Evolutionary conservation across 2,329 filamentous ascomycete genomes (phyloP), one percentile per base, ranked within the genome.

Genomic region (Waltergamsia citrina): DNA sequence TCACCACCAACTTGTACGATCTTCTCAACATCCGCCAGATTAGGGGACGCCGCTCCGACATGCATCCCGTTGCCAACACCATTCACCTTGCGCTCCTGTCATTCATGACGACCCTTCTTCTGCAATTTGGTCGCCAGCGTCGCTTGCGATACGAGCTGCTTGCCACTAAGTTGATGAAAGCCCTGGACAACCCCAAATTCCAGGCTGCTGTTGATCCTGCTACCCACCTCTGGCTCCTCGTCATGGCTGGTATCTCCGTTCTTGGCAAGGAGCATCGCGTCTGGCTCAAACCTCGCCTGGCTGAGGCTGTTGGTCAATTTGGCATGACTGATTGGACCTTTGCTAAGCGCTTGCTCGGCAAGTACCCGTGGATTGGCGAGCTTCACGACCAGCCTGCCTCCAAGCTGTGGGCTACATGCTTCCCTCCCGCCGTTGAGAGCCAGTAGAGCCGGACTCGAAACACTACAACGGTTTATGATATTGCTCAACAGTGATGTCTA

Each of bases 1-100:
- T 52, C 20, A 36, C 50, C 14, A 33, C 43, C 16, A 33, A 49
- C 7, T 46, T 44, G 5, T 51, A 54, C 33, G 46, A 42, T 15
- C 39, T 56, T 1, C 19, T 53, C 16, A 31, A 41, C 12, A 33
- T 47, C 8, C 41, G 38, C 7, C 32, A 44, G 10, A 38, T 29
- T 29, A 29, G 21, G 16, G 33, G 24, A 11, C 4, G 17, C 6
- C 23, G 25, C 24, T 15, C 26, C 18, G 7, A 37, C 29, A 25
- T 25, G 18, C 19, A 33, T 19, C 37, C 37, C n/a, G 23, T 40
- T 9, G 45, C 43, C 27, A 37, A 46, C 19, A 26, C 41, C 5
- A 25, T 49, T 11, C 49, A 52, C 20, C 33, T 53, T 5, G 51
- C 46, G 8, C 41, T 55, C 4, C 29, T 41, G 4, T 44, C 46